Evolutionary conservation across 1,284 basidiomycete species (phyloP).

Genomic region (Ustilago bromivora): DNA sequence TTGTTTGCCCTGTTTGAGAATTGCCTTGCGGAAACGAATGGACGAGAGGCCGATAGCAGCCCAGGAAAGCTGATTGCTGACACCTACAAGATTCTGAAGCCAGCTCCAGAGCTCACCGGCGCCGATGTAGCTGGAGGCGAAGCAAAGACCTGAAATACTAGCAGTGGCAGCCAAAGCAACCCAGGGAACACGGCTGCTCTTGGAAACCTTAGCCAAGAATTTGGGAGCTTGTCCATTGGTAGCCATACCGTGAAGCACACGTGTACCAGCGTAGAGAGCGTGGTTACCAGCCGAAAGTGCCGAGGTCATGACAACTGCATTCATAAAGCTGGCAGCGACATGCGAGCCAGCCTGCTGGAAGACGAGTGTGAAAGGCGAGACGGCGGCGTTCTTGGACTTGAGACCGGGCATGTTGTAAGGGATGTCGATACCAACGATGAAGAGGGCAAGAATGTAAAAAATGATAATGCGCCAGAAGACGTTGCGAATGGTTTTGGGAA

Average conservation of each 20-base stretch:
- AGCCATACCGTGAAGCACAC: constrained; percentile 80
- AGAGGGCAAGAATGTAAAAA: constrained; percentile 73
- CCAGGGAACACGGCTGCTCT: constrained; percentile 79
- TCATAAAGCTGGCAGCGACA: constrained; percentile 74
- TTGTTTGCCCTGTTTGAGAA: constrained; percentile 74
- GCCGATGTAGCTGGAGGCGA: constrained; percentile 71
- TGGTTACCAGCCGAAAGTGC: constrained; percentile 87
- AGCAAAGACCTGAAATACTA: constrained; percentile 77
- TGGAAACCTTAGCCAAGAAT: constrained; percentile 78
- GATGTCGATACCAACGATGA: constrained; percentile 75
- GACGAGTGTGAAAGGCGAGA: constrained; percentile 68
- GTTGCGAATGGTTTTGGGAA: constrained; percentile 70
- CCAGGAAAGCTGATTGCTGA: constrained; percentile 82
- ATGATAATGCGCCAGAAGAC: constrained; percentile 77
- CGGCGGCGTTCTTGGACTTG: constrained; percentile 29
- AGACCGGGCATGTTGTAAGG: constrained; percentile 66
- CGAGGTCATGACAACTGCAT: constrained; percentile 81
- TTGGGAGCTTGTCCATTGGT: constrained; percentile 80
- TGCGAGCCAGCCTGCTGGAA: constrained; percentile 68
- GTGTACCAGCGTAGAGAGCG: constrained; percentile 83
- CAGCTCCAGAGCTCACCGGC: constrained; percentile 75
- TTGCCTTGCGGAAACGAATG: constrained; percentile 78
- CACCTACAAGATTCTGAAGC: constrained; percentile 76
- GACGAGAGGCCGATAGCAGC: constrained; percentile 82
- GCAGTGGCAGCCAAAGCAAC: constrained; percentile 78